phyloP scores from a whole-genome alignment of 257 asterid genomes.

The Nicotiana benthamiana region DNA sequence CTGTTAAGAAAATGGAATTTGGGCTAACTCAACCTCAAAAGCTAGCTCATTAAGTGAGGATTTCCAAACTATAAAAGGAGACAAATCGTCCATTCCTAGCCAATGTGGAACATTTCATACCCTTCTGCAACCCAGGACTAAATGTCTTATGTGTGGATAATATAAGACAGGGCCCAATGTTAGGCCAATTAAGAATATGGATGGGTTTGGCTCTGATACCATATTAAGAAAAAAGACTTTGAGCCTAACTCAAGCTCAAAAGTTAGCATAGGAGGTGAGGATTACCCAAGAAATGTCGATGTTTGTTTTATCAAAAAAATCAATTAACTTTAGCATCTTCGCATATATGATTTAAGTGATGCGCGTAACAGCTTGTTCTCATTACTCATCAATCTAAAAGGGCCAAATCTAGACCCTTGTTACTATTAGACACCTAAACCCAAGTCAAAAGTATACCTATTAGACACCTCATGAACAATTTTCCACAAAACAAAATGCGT shows the following conservation, averaged over 20 bases:
- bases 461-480: no score
- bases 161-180: neutral
- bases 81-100: neutral
- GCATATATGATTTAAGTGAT: neutral
- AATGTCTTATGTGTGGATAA: neutral
- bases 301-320: neutral
- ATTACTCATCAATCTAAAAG: neutral
- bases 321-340: neutral
- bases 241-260: neutral
- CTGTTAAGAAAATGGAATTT: neutral
- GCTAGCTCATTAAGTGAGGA: neutral
- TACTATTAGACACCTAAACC: no score
- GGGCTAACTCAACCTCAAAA: neutral
- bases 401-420: no score
- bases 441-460: no score
- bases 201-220: neutral
- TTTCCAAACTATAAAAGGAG: neutral
- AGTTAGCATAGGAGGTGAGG: neutral
- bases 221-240: neutral
- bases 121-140: neutral
- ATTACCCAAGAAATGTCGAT: neutral
- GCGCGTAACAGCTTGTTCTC: neutral
- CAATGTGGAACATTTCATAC: neutral
- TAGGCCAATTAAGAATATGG: neutral
- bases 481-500: no score